phyloP scores from a whole-genome alignment of 331 rosid genomes.

The Malus hybrid region DNA sequence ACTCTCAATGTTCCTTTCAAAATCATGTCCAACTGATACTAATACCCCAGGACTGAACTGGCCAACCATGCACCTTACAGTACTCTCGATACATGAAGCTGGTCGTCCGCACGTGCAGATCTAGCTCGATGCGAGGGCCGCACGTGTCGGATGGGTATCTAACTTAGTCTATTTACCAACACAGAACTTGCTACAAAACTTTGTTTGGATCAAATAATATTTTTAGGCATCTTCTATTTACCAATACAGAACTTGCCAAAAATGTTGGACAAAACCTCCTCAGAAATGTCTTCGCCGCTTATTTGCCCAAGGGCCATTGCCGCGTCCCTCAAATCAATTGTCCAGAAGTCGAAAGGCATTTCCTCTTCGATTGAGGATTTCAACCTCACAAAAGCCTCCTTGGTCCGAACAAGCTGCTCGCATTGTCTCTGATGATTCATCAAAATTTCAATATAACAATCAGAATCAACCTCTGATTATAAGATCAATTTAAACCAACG shows the following conservation, averaged over 20 bases:
- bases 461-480: neutral
- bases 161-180: neutral
- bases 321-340: slow-evolving; percentile 89
- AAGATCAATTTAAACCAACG: neutral
- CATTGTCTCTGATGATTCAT: slow-evolving; percentile 73
- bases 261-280: slow-evolving; percentile 81
- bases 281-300: slow-evolving; percentile 90
- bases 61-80: too few relatives aligned
- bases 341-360: slow-evolving; percentile 90
- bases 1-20: too few relatives aligned
- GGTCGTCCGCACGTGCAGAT: too few relatives aligned
- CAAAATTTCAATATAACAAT: slow-evolving; percentile 1
- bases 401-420: slow-evolving; percentile 87
- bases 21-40: too few relatives aligned
- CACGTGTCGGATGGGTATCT: too few relatives aligned
- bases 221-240: slow-evolving; percentile 24
- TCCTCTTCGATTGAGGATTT: slow-evolving; percentile 77
- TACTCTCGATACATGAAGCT: too few relatives aligned
- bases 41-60: too few relatives aligned
- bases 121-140: too few relatives aligned
- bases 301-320: slow-evolving; percentile 82
- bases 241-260: slow-evolving; percentile 91
- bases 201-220: neutral
- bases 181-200: neutral
- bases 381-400: slow-evolving; percentile 73